Evolutionary conservation across 2,329 filamentous ascomycete genomes (phyloP).

Genomic region (Periconia macrospinosa): DNA sequence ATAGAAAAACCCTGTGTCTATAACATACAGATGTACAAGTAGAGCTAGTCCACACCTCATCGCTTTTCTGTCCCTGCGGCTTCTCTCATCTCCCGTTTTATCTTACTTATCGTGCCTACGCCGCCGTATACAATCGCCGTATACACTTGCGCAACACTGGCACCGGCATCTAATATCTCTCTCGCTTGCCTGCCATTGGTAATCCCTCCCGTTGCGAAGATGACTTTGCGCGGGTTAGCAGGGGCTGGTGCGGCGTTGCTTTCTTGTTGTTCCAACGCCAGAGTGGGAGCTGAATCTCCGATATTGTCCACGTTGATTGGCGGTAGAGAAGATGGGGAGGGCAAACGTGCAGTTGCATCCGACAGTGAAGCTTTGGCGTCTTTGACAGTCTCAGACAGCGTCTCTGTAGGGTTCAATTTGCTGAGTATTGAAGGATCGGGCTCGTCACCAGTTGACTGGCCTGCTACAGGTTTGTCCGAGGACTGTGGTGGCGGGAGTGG

Average conservation of each 20-base stretch:
- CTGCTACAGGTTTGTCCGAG: slow-evolving; percentile 5
- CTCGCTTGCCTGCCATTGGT: slow-evolving; percentile 84
- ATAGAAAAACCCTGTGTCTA: not conserved
- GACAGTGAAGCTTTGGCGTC: slow-evolving; percentile 3
- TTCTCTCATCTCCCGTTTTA: slow-evolving; percentile 55
- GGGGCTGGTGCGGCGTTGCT: slow-evolving; percentile 27
- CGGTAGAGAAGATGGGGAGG: slow-evolving; percentile 17
- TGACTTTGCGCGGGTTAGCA: slow-evolving; percentile 63
- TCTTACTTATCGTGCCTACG: slow-evolving; percentile 60
- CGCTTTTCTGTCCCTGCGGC: slow-evolving; percentile 26
- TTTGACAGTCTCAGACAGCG: slow-evolving; percentile 5
- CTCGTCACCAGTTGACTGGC: slow-evolving; percentile 14
- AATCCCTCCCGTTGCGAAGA: slow-evolving; percentile 94
- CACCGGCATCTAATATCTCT: slow-evolving; percentile 82
- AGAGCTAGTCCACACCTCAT: not conserved
- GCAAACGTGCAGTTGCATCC: slow-evolving; percentile 20
- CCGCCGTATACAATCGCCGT: slow-evolving; percentile 72
- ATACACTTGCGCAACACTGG: slow-evolving; percentile 89
- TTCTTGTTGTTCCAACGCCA: slow-evolving; percentile 19
- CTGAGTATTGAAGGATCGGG: slow-evolving; percentile 15
- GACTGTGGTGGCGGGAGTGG: slow-evolving; percentile 11
- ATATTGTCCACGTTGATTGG: slow-evolving; percentile 35
- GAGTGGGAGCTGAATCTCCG: slow-evolving; percentile 27
- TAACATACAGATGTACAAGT: not conserved
- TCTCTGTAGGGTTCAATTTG: slow-evolving; percentile 13